Evolutionary conservation across 2,329 filamentous ascomycete genomes (phyloP).

Genomic region (Aspergillus awamori): DNA sequence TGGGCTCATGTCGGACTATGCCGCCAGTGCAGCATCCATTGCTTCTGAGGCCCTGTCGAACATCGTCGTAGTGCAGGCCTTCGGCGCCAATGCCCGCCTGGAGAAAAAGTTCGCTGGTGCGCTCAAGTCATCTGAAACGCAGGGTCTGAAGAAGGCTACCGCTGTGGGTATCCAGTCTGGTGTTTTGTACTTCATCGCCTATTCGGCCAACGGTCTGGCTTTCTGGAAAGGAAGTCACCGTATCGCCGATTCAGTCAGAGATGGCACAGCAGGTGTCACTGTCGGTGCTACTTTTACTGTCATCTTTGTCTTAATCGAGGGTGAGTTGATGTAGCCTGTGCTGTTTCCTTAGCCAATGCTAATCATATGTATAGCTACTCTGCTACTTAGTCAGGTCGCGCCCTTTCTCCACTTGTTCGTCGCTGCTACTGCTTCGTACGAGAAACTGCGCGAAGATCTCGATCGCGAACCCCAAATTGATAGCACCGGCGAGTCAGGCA

Average conservation of each 20-base stretch:
- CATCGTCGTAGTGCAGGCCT: slow-evolving; percentile 65
- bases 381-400: slow-evolving; percentile 43
- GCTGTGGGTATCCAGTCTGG: slow-evolving; percentile 62
- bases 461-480: slow-evolving; percentile 55
- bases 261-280: slow-evolving; percentile 25
- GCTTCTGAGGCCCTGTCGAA: slow-evolving; percentile 65
- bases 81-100: slow-evolving; percentile 61
- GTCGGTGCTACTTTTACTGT: slow-evolving; percentile 44
- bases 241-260: slow-evolving; percentile 46
- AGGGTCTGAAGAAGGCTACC: slow-evolving; percentile 62
- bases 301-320: slow-evolving; percentile 44
- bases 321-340: slow-evolving; percentile 19
- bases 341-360: slow-evolving; percentile 7
- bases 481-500: slow-evolving; percentile 27
- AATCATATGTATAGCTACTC: slow-evolving; percentile 31
- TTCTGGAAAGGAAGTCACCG: slow-evolving; percentile 68
- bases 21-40: slow-evolving; percentile 63
- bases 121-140: slow-evolving; percentile 53
- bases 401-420: slow-evolving; percentile 52
- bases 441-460: slow-evolving; percentile 62
- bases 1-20: slow-evolving; percentile 54
- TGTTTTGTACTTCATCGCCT: slow-evolving; percentile 68
- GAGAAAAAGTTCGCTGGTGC: slow-evolving; percentile 62
- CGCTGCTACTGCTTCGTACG: slow-evolving; percentile 56
- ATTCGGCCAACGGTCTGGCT: slow-evolving; percentile 66